Evolutionary conservation across 176 grass and related monocot genomes (phyloP).

Genomic region (Hyparrhenia diplandra): DNA sequence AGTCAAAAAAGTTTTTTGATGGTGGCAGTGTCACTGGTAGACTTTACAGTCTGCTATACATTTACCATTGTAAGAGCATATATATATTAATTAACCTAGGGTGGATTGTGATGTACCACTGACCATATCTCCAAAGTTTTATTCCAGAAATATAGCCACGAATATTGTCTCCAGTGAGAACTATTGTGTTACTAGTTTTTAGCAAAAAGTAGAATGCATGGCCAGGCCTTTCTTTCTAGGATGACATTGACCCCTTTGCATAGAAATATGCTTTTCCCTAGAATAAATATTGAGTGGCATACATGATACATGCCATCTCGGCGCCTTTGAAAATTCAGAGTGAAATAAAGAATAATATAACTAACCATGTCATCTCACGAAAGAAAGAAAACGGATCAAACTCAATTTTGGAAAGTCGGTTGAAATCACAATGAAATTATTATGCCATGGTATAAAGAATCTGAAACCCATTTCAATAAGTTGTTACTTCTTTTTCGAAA

Average conservation of each 20-base stretch:
- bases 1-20: slow-evolving; percentile 29
- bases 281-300: not conserved
- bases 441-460: not conserved
- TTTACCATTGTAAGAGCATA: not conserved
- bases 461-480: not conserved
- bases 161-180: not conserved
- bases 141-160: not conserved
- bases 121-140: slow-evolving; percentile 17
- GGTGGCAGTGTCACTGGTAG: slow-evolving; percentile 37
- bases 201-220: not conserved
- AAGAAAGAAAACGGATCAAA: not conserved
- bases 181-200: not conserved
- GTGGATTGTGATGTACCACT: slow-evolving; percentile 38
- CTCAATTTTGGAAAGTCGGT: not conserved
- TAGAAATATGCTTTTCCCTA: slow-evolving; percentile 9
- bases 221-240: not conserved
- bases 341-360: no score
- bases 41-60: slow-evolving; percentile 27
- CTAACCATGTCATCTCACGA: not conserved
- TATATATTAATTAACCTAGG: slow-evolving; percentile 1
- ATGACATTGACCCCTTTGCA: not conserved
- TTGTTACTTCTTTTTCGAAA: not conserved
- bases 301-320: not conserved
- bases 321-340: not conserved
- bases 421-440: not conserved